These are phyloP conservation scores for Omphalea diandra DNA, from an alignment of 441 rosid genomes.

Conservation along the genomic window DNA sequence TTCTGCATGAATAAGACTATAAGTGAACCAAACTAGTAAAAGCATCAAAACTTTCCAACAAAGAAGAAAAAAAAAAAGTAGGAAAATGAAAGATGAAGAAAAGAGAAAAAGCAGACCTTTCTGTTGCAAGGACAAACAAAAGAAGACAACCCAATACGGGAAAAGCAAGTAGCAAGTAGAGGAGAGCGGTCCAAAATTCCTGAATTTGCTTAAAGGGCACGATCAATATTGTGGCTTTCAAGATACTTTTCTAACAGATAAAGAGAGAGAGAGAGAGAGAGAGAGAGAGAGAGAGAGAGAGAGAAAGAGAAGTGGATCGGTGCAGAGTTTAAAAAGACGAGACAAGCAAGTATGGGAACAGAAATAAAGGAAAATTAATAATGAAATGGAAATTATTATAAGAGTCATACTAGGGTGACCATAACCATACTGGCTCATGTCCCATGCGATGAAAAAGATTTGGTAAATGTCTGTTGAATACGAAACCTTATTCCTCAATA, in stretches of 20 bases:
- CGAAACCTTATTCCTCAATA: constrained; percentile 59
- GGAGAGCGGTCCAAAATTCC: constrained; percentile 36
- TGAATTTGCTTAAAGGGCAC: constrained; percentile 58
- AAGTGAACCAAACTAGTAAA: neutral
- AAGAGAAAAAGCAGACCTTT: constrained; percentile 37
- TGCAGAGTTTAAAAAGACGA: constrained; percentile 18
- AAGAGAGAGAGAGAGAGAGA: neutral
- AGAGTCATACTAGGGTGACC: too few species aligned
- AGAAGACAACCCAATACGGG: constrained; percentile 25
- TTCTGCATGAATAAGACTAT: neutral
- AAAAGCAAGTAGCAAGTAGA: constrained; percentile 22
- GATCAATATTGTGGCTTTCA: constrained; percentile 41
- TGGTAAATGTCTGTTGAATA: constrained; percentile 60
- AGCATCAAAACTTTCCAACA: neutral
- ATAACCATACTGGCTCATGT: constrained; percentile 16
- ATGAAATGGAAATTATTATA: neutral
- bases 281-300: constrained; percentile 19
- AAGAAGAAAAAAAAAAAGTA: constrained; percentile 12
- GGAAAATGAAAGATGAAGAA: constrained; percentile 18
- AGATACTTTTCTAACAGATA: constrained; percentile 2
- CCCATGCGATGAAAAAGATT: constrained; percentile 13
- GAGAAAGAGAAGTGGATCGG: constrained; percentile 39
- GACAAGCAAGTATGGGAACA: constrained; percentile 32
- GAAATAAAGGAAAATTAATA: constrained; percentile 29
- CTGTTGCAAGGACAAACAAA: constrained; percentile 32